phyloP scores from a whole-genome alignment of 345 rosid species.

The Cardiospermum halicacabum region DNA sequence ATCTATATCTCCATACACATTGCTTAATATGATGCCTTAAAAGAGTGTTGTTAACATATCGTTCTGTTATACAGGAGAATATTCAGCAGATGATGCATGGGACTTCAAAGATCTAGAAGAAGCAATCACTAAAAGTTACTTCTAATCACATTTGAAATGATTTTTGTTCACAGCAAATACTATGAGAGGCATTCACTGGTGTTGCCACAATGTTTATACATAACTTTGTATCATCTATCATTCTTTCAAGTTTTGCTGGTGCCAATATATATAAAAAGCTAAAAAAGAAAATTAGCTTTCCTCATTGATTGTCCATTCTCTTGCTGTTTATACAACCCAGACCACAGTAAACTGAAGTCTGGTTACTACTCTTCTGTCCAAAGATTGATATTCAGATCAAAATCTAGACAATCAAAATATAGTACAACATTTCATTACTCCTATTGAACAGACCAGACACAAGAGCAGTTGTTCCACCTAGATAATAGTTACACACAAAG shows the following conservation, averaged over 20 bases:
- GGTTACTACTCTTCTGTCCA: background rate
- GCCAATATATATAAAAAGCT: background rate
- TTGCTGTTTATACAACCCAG: background rate
- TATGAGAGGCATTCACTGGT: background rate
- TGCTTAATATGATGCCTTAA: background rate
- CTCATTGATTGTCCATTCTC: background rate
- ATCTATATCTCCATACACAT: background rate
- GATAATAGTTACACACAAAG: background rate
- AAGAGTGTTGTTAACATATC: background rate
- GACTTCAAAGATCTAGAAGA: conserved; percentile 83
- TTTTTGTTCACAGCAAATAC: background rate
- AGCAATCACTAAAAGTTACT: conserved; percentile 63
- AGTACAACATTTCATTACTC: background rate
- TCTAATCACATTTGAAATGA: conserved; percentile 24
- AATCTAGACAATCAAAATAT: background rate
- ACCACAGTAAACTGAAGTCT: background rate
- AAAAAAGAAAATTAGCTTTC: background rate
- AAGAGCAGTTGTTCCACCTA: background rate
- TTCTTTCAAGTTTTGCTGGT: background rate
- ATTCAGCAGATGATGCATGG: conserved; percentile 81
- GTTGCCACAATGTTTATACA: background rate
- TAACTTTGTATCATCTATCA: background rate
- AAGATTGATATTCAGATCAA: background rate
- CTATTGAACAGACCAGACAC: background rate
- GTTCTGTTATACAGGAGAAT: conserved; percentile 48